Percentiles rank a stretch among this genome's conserved stretches.
Conservation (phyloP, 2,329 filamentous ascomycete species). For the Aspergillus puulaauensis region DNA sequence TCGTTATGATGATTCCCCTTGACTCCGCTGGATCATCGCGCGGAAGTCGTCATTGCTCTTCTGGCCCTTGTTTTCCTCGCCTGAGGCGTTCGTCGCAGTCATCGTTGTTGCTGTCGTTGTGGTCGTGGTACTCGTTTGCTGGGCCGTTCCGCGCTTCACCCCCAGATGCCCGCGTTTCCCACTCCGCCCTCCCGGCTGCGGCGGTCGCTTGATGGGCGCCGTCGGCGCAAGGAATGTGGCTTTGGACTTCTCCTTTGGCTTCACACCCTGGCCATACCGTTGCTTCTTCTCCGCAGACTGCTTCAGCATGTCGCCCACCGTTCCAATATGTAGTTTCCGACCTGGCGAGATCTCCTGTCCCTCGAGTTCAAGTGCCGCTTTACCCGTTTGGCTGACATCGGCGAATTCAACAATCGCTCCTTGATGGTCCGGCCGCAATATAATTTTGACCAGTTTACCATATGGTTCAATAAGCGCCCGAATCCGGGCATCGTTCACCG, state of each 20-base stretch:
- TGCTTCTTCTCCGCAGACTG: slow-evolving; percentile 42
- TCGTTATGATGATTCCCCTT: slow-evolving; percentile 23
- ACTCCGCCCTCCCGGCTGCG: slow-evolving; percentile 41
- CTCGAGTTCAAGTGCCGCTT: slow-evolving; percentile 47
- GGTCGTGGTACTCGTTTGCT: slow-evolving; percentile 19
- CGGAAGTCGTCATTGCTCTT: slow-evolving; percentile 62
- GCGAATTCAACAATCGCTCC: slow-evolving; percentile 84
- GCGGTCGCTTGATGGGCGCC: slow-evolving; percentile 45
- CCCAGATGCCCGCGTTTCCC: slow-evolving; percentile 52
- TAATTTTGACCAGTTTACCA: slow-evolving; percentile 71
- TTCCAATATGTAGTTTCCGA: slow-evolving; percentile 48
- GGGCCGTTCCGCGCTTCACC: slow-evolving; percentile 39
- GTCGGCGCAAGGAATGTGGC: slow-evolving; percentile 29
- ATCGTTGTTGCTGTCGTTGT: slow-evolving; percentile 15
- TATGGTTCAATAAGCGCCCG: slow-evolving; percentile 68
- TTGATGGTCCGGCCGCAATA: slow-evolving; percentile 76
- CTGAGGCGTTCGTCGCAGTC: slow-evolving; percentile 25
- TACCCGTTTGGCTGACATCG: slow-evolving; percentile 69
- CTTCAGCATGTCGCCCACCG: slow-evolving; percentile 51
- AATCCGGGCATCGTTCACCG: slow-evolving; percentile 83
- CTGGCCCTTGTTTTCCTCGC: slow-evolving; percentile 26
- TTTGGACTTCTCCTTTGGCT: slow-evolving; percentile 36
- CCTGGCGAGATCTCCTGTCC: slow-evolving; percentile 47
- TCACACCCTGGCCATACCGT: slow-evolving; percentile 38
- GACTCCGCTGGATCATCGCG: slow-evolving; percentile 50